These are phyloP conservation scores for Russula emetica DNA, from an alignment of 768 basidiomycete genomes.

Conservation along the genomic window DNA sequence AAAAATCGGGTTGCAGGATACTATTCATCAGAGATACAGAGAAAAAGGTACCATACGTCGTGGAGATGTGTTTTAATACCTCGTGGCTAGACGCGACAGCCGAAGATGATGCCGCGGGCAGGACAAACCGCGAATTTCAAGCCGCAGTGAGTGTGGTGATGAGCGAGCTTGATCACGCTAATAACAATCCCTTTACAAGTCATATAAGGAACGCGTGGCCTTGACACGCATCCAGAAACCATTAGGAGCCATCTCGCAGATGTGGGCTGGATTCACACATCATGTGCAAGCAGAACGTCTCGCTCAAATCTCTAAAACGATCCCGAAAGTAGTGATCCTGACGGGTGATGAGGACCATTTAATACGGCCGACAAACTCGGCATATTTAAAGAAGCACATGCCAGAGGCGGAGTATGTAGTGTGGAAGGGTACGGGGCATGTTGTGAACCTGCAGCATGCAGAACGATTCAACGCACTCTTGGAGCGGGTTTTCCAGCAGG, in stretches of 20 bases:
- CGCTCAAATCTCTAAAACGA: slow-evolving; percentile 39
- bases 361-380: slow-evolving; percentile 49
- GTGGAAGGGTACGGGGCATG: slow-evolving; percentile 65
- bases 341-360: slow-evolving; percentile 66
- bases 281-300: slow-evolving; percentile 41
- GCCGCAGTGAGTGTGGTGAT: slow-evolving; percentile 40
- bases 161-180: neutral
- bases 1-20: slow-evolving; percentile 38
- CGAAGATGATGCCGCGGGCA: slow-evolving; percentile 49
- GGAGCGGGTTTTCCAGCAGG: slow-evolving; percentile 48
- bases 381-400: slow-evolving; percentile 53
- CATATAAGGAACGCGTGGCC: slow-evolving; percentile 42
- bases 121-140: slow-evolving; percentile 63
- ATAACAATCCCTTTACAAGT: slow-evolving; percentile 35
- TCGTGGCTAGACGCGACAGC: slow-evolving; percentile 58
- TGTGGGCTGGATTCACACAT: slow-evolving; percentile 64
- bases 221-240: slow-evolving; percentile 56
- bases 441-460: slow-evolving; percentile 46
- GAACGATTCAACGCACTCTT: slow-evolving; percentile 53
- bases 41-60: slow-evolving; percentile 46
- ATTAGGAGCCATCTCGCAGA: slow-evolving; percentile 65
- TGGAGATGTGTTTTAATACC: slow-evolving; percentile 56
- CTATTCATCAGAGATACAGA: slow-evolving; percentile 39
- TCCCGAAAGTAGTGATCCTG: slow-evolving; percentile 65
- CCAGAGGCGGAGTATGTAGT: slow-evolving; percentile 48